Conservation (phyloP, 192 early-diverging fungal species). For the Anaeromyces robustus region DNA sequence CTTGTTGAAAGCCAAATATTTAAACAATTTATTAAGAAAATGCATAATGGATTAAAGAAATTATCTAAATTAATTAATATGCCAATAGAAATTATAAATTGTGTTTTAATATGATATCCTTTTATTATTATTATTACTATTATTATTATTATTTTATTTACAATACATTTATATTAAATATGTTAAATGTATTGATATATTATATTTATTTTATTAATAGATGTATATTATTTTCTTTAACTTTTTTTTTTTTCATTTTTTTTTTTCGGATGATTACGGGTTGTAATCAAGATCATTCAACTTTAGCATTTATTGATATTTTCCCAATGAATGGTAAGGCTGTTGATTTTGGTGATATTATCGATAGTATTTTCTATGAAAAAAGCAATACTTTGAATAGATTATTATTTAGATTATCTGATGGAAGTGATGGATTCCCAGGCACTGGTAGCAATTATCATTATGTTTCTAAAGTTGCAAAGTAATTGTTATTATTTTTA, state of each 20-base stretch:
- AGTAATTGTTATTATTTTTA: too few relatives aligned
- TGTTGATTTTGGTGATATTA: not conserved
- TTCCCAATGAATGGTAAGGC: not conserved
- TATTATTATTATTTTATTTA: too few relatives aligned
- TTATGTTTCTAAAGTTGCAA: not conserved
- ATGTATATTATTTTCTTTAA: too few relatives aligned
- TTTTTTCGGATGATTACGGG: too few relatives aligned
- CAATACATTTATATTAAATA: too few relatives aligned
- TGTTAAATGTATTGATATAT: too few relatives aligned
- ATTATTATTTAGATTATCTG: not conserved
- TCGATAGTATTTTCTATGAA: not conserved
- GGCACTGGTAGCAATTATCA: not conserved
- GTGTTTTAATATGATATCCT: constrained; percentile 21
- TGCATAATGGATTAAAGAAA: constrained; percentile 24
- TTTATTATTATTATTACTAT: constrained; percentile 14
- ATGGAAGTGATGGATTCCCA: not conserved
- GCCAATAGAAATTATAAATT: constrained; percentile 26
- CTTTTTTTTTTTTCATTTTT: too few relatives aligned
- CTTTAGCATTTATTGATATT: not conserved
- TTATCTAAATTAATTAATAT: constrained; percentile 33
- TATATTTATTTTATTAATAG: too few relatives aligned
- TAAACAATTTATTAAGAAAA: constrained; percentile 22
- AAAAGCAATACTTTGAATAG: not conserved
- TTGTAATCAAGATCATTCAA: not conserved
- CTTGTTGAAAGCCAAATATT: constrained; percentile 23